These are phyloP conservation scores for Trametes cubensis DNA, from an alignment of 768 basidiomycete species.

Conservation along the genomic window DNA sequence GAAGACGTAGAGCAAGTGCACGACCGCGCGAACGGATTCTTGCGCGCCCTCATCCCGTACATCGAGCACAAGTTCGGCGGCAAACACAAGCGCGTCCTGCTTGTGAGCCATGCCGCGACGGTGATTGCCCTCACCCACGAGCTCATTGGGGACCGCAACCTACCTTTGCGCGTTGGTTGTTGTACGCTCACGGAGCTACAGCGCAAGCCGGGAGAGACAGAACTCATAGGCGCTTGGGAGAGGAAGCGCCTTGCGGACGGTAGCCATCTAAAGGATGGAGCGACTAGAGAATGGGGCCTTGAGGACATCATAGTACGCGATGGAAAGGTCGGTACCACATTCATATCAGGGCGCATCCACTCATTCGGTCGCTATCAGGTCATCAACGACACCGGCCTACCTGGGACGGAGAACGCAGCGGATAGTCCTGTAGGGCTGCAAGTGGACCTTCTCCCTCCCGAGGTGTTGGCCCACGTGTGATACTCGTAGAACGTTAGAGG, in stretches of 20 bases:
- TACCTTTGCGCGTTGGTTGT: slow-evolving; percentile 70
- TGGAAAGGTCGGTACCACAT: slow-evolving; percentile 53
- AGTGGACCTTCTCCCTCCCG: slow-evolving; percentile 20
- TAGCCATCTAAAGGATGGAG: slow-evolving; percentile 57
- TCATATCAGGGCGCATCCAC: not conserved
- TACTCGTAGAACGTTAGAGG: too few relatives aligned
- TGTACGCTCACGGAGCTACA: slow-evolving; percentile 67
- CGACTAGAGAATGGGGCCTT: slow-evolving; percentile 78
- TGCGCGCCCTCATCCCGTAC: slow-evolving; percentile 52
- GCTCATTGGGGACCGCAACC: slow-evolving; percentile 53
- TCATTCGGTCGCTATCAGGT: slow-evolving; percentile 46
- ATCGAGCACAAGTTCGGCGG: slow-evolving; percentile 48
- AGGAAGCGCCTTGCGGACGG: slow-evolving; percentile 54
- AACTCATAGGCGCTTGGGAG: slow-evolving; percentile 50
- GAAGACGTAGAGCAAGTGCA: slow-evolving; percentile 69
- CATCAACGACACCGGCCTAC: slow-evolving; percentile 66
- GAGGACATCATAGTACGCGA: slow-evolving; percentile 65
- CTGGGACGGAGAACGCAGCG: slow-evolving; percentile 62
- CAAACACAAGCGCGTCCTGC: slow-evolving; percentile 54
- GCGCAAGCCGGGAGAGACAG: slow-evolving; percentile 34
- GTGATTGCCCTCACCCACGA: slow-evolving; percentile 64
- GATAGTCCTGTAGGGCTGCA: slow-evolving; percentile 64
- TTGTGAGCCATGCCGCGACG: slow-evolving; percentile 79
- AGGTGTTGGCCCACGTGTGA: slow-evolving; percentile 1
- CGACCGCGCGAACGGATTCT: slow-evolving; percentile 55